Conservation (phyloP, 164 flowering plant species). For the Nymphaea colorata region DNA sequence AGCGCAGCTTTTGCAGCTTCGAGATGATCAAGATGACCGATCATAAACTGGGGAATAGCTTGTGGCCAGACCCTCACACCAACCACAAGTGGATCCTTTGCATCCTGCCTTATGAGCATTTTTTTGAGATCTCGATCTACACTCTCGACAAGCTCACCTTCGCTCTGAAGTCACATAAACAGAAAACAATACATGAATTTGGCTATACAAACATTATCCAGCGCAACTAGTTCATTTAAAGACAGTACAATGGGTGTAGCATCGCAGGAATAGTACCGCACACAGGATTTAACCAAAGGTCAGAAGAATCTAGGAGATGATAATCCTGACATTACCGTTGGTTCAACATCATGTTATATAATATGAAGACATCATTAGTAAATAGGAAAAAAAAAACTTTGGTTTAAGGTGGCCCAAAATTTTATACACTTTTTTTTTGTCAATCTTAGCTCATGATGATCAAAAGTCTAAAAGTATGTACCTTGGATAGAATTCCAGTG, state of each 20-base stretch:
- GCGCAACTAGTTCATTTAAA: background rate
- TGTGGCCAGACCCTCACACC: constrained; percentile 90
- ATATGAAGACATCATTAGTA: no score
- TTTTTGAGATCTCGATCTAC: constrained; percentile 84
- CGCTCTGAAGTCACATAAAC: constrained; percentile 25
- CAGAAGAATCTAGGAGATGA: background rate
- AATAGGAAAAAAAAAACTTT: no score
- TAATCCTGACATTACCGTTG: no score
- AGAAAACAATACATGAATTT: background rate
- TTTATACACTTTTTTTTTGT: no score
- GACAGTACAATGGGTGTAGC: background rate
- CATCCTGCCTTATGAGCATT: constrained; percentile 64
- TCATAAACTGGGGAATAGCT: constrained; percentile 88
- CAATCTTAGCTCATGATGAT: no score
- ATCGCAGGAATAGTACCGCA: background rate
- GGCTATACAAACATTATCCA: background rate
- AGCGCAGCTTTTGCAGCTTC: constrained; percentile 57
- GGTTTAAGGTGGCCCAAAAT: no score
- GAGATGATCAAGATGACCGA: constrained; percentile 75
- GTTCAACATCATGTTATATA: no score
- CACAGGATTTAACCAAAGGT: background rate
- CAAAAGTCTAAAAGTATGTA: constrained; percentile 4
- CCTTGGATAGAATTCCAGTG: constrained; percentile 75
- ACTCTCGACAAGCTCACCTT: constrained; percentile 64
- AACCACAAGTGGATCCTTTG: constrained; percentile 56